Conservation (phyloP, 805 yeast genomes). For the Kluyveromyces lactis region DNA sequence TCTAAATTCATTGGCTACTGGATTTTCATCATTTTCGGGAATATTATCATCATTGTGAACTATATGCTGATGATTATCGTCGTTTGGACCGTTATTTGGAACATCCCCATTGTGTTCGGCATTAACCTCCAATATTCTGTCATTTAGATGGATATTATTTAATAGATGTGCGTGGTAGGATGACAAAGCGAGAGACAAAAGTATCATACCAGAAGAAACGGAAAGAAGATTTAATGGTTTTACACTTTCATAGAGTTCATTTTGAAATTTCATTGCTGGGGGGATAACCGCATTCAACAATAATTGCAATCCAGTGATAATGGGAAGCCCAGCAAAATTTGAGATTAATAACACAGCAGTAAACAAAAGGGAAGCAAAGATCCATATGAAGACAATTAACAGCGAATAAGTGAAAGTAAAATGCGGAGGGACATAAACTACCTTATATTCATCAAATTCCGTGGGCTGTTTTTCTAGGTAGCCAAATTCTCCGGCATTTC, state of each 20-base stretch:
- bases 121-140: background rate
- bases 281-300: background rate
- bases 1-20: background rate
- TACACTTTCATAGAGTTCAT: background rate
- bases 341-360: constrained; percentile 19
- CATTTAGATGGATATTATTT: background rate
- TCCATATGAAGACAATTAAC: constrained; percentile 35
- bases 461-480: constrained; percentile 35
- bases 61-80: too few relatives aligned
- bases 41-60: too few relatives aligned
- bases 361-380: constrained; percentile 33
- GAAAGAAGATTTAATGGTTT: background rate
- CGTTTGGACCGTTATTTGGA: too few relatives aligned
- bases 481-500: constrained; percentile 36
- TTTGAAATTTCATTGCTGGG: background rate
- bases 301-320: background rate
- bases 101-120: background rate
- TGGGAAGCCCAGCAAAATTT: background rate
- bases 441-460: constrained; percentile 42
- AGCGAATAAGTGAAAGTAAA: constrained; percentile 51
- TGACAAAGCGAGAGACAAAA: background rate
- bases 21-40: background rate
- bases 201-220: background rate
- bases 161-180: background rate
- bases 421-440: constrained; percentile 82